Conservation (phyloP, 805 yeast genomes). For the Cyberlindnera meyerae region DNA sequence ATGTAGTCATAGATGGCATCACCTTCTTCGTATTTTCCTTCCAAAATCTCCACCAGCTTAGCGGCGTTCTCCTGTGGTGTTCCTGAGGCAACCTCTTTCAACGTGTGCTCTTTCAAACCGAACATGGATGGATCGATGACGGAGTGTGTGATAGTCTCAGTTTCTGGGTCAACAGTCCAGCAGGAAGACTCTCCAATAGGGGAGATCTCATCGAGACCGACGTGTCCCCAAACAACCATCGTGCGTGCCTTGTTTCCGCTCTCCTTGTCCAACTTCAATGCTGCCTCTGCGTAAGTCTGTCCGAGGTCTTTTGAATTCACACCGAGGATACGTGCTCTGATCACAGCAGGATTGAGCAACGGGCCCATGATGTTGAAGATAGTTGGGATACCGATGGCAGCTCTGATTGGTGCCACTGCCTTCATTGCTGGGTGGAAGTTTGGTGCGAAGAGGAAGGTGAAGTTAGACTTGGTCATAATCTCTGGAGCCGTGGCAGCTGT, state of each 20-base stretch:
- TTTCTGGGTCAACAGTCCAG: slow-evolving; percentile 59
- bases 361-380: slow-evolving; percentile 95
- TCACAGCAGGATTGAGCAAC: slow-evolving; percentile 82
- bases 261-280: slow-evolving; percentile 51
- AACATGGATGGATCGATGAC: slow-evolving; percentile 70
- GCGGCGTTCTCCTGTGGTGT: slow-evolving; percentile 84
- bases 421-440: slow-evolving; percentile 92
- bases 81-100: slow-evolving; percentile 69
- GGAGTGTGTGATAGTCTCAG: slow-evolving; percentile 39
- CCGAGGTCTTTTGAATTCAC: slow-evolving; percentile 82
- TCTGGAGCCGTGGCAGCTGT: slow-evolving; percentile 56
- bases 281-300: slow-evolving; percentile 77
- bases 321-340: slow-evolving; percentile 78
- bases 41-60: slow-evolving; percentile 39
- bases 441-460: slow-evolving; percentile 86
- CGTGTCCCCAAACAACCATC: slow-evolving; percentile 89
- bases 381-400: slow-evolving; percentile 81
- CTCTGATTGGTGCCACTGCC: slow-evolving; percentile 71
- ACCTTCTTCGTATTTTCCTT: slow-evolving; percentile 40
- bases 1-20: slow-evolving; percentile 84
- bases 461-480: slow-evolving; percentile 41
- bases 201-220: slow-evolving; percentile 90
- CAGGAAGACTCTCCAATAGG: slow-evolving; percentile 78
- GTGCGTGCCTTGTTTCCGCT: slow-evolving; percentile 45
- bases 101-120: slow-evolving; percentile 68